Conservation (phyloP, 1,139 yeast species). For the Protomyces inouyei region DNA sequence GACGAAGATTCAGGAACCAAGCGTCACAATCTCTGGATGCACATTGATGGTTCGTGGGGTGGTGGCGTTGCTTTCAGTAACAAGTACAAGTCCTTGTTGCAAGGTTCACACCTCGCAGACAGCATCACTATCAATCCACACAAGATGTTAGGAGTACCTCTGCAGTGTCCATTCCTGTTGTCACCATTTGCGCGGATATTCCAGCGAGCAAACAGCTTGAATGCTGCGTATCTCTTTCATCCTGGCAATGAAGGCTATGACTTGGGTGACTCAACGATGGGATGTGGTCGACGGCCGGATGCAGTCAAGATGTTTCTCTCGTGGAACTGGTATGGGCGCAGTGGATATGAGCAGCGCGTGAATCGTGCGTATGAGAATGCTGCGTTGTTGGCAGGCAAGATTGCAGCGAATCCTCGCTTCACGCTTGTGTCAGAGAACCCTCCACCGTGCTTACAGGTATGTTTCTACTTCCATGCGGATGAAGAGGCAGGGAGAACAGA, state of each 20-base stretch:
- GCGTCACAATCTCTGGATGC: constrained; percentile 62
- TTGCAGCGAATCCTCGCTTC: constrained; percentile 45
- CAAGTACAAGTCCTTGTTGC: constrained; percentile 47
- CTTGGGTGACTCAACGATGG: constrained; percentile 88
- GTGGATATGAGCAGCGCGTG: constrained; percentile 53
- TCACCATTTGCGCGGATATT: constrained; percentile 63
- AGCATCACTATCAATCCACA: constrained; percentile 85
- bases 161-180: constrained; percentile 65
- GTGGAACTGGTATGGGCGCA: constrained; percentile 74
- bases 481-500: constrained; percentile 35
- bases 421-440: constrained; percentile 53
- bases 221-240: constrained; percentile 81
- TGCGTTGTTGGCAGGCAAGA: constrained; percentile 52
- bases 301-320: constrained; percentile 71
- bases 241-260: constrained; percentile 54
- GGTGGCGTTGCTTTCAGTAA: constrained; percentile 71
- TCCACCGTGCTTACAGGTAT: constrained; percentile 78
- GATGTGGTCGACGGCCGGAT: constrained; percentile 84
- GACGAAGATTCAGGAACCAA: constrained; percentile 52
- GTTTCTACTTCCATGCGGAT: constrained; percentile 64
- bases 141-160: constrained; percentile 86
- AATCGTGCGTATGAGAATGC: constrained; percentile 70
- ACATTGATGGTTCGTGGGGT: constrained; percentile 90
- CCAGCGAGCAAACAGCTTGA: constrained; percentile 66
- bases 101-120: constrained; percentile 63